Percentiles rank a stretch among this genome's conserved stretches.
Evolutionary conservation across 208 protist species (phyloP).

Genomic region (Acanthamoeba sp.): DNA sequence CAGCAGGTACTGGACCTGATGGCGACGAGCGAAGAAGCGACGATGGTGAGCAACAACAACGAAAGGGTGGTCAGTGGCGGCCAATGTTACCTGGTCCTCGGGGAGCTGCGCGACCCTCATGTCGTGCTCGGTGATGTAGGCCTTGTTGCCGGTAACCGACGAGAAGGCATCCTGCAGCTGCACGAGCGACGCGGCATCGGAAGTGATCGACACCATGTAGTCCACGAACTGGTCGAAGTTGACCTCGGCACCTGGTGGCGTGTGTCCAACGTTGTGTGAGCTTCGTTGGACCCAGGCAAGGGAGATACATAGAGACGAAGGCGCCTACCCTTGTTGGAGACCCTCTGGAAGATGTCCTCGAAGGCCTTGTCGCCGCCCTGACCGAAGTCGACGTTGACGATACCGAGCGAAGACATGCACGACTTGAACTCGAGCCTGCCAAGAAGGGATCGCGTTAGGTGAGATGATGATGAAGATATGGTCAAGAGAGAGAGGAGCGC

Average conservation of each 20-base stretch:
- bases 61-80: not conserved
- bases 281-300: not conserved
- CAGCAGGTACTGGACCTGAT: conserved; percentile 55
- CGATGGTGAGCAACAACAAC: not conserved
- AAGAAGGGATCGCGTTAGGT: not conserved
- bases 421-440: conserved; percentile 75
- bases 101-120: conserved; percentile 72
- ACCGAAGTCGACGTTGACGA: conserved; percentile 78
- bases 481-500: not conserved
- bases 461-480: not conserved
- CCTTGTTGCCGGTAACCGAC: conserved; percentile 79
- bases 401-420: conserved; percentile 64
- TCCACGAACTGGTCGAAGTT: conserved; percentile 84
- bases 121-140: conserved; percentile 84
- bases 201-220: conserved; percentile 79
- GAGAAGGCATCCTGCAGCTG: conserved; percentile 81
- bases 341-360: conserved; percentile 72
- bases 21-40: not conserved
- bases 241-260: conserved; percentile 8
- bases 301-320: not conserved
- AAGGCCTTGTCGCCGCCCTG: conserved; percentile 73
- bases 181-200: conserved; percentile 74
- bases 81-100: not conserved
- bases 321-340: not conserved
- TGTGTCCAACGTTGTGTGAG: too few relatives aligned